phyloP scores from a whole-genome alignment of 306 rosid species.

The cucumber (Cucumis sativus) region Cucumber_9930_V3 NC_026659.2:22157501-22158000 shows the following conservation, averaged over 20 bases:
- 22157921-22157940: not conserved
- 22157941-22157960: constrained; percentile 27
- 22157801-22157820: not conserved
- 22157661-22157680: constrained; percentile 3
- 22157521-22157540: constrained; percentile 52
- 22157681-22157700: constrained; percentile 19
- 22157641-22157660: constrained; percentile 14
- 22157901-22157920: constrained; percentile 59
- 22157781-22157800: not conserved
- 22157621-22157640: constrained; percentile 7
- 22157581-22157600: not conserved
- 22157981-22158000: not conserved
- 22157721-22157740: constrained; percentile 12
- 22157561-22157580: constrained; percentile 64
- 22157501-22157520: constrained; percentile 73
- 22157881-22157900: constrained; percentile 66
- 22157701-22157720: constrained; percentile 6
- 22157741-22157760: not conserved
- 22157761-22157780: not conserved
- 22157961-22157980: not conserved
- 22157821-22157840: constrained; percentile 32
- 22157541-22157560: constrained; percentile 48
- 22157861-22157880: constrained; percentile 35
- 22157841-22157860: constrained; percentile 56
- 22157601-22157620: not conserved